A percentile compares a stretch with the other conserved stretches of the same genome.
Evolutionary conservation across 2,329 filamentous ascomycete species (phyloP).

Genomic region (Curvularia eragrostidis): DNA sequence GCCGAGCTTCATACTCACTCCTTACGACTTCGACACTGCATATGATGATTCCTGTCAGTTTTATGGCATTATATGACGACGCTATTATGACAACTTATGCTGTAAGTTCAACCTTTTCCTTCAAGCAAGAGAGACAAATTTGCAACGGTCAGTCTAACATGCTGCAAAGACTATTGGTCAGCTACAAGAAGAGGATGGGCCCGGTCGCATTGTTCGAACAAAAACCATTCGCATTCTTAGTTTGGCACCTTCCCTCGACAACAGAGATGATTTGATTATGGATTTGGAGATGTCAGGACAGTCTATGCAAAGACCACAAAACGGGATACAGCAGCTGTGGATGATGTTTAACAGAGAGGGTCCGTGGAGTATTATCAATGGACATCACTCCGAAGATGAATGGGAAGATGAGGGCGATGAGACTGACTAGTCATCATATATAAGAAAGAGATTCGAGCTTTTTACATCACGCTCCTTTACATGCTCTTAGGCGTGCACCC

Average conservation of each 20-base stretch:
- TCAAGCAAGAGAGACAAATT: background rate
- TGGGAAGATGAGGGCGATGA: constrained; percentile 1
- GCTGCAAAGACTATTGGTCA: constrained; percentile 4
- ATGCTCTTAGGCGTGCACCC: background rate
- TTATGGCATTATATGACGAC: constrained; percentile 11
- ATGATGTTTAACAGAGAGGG: constrained; percentile 8
- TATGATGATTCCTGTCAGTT: constrained; percentile 9
- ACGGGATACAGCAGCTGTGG: background rate
- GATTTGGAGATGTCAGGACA: background rate
- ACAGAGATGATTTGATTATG: background rate
- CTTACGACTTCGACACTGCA: constrained; percentile 3
- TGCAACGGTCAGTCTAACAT: background rate
- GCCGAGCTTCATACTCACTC: constrained; percentile 1
- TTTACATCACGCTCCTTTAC: no score
- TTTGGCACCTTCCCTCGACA: constrained; percentile 7
- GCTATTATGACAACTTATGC: constrained; percentile 16
- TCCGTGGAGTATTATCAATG: background rate
- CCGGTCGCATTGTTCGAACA: constrained; percentile 7
- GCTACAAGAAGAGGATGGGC: background rate
- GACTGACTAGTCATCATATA: background rate
- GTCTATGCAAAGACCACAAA: background rate
- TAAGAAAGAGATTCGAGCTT: background rate
- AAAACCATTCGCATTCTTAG: constrained; percentile 16
- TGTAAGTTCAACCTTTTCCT: background rate
- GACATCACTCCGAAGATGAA: background rate